Conservation (phyloP, 139 green algal species). For the Auxenochlorella pyrenoidosa region DNA sequence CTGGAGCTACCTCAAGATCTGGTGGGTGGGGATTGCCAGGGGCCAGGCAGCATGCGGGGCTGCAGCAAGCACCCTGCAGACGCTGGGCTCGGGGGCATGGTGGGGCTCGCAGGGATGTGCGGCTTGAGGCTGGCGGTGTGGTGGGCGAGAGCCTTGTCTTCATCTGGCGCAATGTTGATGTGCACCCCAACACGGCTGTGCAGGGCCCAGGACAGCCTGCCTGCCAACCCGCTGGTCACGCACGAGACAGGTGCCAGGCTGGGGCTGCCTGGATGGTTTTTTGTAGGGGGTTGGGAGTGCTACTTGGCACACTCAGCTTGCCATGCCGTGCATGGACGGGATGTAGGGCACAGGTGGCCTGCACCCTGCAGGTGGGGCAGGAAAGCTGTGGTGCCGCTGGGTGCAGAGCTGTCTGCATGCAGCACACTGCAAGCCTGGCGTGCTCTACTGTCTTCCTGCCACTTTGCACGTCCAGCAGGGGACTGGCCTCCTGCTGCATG, state of each 20-base stretch:
- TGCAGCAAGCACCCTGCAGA: not conserved
- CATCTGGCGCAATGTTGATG: not conserved
- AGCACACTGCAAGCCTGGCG: too few species aligned
- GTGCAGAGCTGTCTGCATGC: too few species aligned
- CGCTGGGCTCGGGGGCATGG: too few species aligned
- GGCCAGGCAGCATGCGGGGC: not conserved
- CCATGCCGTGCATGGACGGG: too few species aligned
- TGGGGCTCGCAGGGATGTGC: not conserved
- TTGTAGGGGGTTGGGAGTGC: too few species aligned
- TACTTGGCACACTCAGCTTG: too few species aligned
- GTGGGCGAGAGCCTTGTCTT: not conserved
- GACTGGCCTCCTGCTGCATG: too few species aligned
- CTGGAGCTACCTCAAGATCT: slow-evolving; percentile 59
- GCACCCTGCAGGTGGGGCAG: too few species aligned
- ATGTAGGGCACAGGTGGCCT: too few species aligned
- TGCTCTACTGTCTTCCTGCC: too few species aligned
- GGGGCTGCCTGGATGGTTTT: not conserved
- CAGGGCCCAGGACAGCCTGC: slow-evolving; percentile 58
- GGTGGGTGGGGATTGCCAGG: not conserved
- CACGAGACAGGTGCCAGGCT: slow-evolving; percentile 68
- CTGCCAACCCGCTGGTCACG: slow-evolving; percentile 82
- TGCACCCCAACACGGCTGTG: not conserved
- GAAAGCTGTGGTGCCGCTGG: too few species aligned
- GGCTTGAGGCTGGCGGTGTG: not conserved
- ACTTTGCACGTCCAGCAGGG: too few species aligned